These are phyloP conservation scores for Globisporangium paddicum DNA, from an alignment of 352 stramenopile species.

Conservation along the genomic window DNA sequence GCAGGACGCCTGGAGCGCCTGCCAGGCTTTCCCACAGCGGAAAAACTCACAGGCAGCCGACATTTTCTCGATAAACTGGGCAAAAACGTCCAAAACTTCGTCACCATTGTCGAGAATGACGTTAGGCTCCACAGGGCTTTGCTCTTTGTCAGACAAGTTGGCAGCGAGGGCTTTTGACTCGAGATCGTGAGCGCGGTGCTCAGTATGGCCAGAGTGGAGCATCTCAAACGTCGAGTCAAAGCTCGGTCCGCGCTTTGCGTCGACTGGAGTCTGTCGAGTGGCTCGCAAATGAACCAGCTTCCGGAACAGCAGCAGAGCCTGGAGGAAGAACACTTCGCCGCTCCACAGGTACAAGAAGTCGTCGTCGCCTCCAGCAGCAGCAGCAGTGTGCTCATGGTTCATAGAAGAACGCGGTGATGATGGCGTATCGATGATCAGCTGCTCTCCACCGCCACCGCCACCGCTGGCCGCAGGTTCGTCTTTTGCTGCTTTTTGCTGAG, in stretches of 20 bases:
- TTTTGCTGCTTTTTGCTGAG: constrained; percentile 6
- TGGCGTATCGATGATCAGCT: neutral
- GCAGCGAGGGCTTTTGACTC: neutral
- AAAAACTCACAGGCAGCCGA: constrained; percentile 44
- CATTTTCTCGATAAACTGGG: constrained; percentile 33
- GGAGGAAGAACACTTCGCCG: constrained; percentile 58
- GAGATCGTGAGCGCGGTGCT: neutral
- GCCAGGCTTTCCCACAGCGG: constrained; percentile 37
- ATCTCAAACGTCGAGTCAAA: constrained; percentile 40
- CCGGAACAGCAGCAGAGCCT: constrained; percentile 39
- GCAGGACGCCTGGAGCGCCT: constrained; percentile 40
- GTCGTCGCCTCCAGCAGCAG: constrained; percentile 26
- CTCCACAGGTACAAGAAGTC: constrained; percentile 54
- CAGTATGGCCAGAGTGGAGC: constrained; percentile 11
- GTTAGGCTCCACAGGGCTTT: neutral
- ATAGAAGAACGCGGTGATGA: neutral
- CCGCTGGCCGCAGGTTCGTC: neutral
- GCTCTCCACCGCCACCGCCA: neutral
- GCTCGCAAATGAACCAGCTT: constrained; percentile 23
- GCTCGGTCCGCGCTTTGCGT: constrained; percentile 24
- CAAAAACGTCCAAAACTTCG: constrained; percentile 19
- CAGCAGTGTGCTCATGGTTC: neutral
- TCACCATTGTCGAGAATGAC: neutral
- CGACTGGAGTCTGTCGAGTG: constrained; percentile 8
- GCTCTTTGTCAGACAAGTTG: neutral